These are phyloP conservation scores for Puccinellia tenuiflora DNA, from an alignment of 176 grass and related monocot genomes.

Conservation along the genomic window DNA sequence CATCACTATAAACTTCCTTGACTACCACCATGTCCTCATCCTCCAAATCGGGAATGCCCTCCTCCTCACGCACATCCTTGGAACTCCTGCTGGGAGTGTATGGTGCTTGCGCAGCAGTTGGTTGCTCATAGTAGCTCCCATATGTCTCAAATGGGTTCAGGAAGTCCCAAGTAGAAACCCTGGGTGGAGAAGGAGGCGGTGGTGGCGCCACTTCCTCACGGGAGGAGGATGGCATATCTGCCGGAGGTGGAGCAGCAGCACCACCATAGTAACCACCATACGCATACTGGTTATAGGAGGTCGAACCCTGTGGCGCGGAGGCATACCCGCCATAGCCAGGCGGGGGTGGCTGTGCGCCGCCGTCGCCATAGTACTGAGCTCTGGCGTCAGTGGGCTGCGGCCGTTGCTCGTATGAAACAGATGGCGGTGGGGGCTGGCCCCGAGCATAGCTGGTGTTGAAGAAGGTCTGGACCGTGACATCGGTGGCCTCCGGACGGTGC, in stretches of 20 bases:
- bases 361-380: conserved; percentile 28
- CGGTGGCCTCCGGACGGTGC: conserved; percentile 30
- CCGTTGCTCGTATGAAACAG: conserved; percentile 44
- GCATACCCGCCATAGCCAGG: conserved; percentile 35
- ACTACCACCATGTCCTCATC: conserved; percentile 82
- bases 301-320: conserved; percentile 45
- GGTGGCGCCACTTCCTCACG: conserved; percentile 29
- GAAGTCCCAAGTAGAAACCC: conserved; percentile 92
- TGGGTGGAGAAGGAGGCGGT: conserved; percentile 73
- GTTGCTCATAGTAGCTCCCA: conserved; percentile 63
- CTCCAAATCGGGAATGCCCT: conserved; percentile 97
- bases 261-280: conserved; percentile 57
- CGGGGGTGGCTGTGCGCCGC: conserved; percentile 16
- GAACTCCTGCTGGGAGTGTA: conserved; percentile 79
- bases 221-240: conserved; percentile 34
- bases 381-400: conserved; percentile 30
- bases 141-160: conserved; percentile 84
- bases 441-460: conserved; percentile 33
- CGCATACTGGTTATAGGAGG: conserved; percentile 41
- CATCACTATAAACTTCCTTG: conserved; percentile 73
- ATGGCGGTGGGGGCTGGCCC: conserved; percentile 43
- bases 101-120: conserved; percentile 26
- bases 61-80: conserved; percentile 86
- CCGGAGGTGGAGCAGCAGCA: conserved; percentile 30
- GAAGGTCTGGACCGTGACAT: conserved; percentile 34